Evolutionary conservation across 75 land plant species (phyloP).

Genomic region (Ceratopteris richardii): DNA sequence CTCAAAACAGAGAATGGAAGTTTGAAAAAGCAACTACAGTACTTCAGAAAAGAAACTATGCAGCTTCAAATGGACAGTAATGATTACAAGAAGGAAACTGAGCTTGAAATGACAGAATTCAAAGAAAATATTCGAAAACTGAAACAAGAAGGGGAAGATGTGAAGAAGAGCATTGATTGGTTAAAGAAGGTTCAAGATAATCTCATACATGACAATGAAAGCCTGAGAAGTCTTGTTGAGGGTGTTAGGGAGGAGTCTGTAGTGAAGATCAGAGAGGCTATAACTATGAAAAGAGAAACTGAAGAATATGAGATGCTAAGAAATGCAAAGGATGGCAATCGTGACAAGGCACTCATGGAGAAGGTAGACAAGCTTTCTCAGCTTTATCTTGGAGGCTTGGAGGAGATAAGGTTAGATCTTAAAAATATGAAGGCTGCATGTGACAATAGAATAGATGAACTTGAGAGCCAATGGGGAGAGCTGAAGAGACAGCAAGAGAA

Average conservation of each 20-base stretch:
- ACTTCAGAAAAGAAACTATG: constrained; percentile 13
- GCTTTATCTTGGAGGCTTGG: constrained; percentile 37
- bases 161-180: constrained; percentile 24
- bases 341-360: constrained; percentile 23
- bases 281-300: background rate
- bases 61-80: constrained; percentile 15
- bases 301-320: constrained; percentile 19
- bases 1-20: constrained; percentile 22
- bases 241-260: background rate
- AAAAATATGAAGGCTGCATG: constrained; percentile 18
- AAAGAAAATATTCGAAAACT: constrained; percentile 6
- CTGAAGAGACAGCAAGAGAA: constrained; percentile 14
- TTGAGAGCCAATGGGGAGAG: constrained; percentile 28
- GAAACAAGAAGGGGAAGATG: constrained; percentile 19
- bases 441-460: constrained; percentile 23
- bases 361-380: constrained; percentile 30
- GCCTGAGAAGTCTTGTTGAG: constrained; percentile 7
- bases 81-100: constrained; percentile 5
- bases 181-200: constrained; percentile 21
- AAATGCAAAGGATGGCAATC: constrained; percentile 18
- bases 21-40: constrained; percentile 23
- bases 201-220: constrained; percentile 12
- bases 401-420: constrained; percentile 26
- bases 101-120: constrained; percentile 6
- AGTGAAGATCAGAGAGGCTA: background rate